Conservation (phyloP, 345 rosid genomes). For the Psidium guajava region DNA sequence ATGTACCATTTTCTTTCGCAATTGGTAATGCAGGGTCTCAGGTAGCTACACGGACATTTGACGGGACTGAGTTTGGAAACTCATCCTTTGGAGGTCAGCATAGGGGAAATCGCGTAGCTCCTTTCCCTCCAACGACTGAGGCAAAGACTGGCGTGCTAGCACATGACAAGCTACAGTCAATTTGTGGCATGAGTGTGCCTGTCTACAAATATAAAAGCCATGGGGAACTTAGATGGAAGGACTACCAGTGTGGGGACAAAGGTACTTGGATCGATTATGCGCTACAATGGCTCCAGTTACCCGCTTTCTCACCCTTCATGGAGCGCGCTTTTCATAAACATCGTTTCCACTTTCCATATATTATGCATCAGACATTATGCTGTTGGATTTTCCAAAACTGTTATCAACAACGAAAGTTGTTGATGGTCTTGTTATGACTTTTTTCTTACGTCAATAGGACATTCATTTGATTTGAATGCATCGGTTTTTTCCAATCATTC, state of each 20-base stretch:
- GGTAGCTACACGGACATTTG: conserved; percentile 55
- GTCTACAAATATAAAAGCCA: conserved; percentile 57
- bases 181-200: conserved; percentile 51
- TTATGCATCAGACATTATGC: too few species aligned
- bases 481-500: neutral
- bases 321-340: too few species aligned
- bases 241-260: conserved; percentile 91
- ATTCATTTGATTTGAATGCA: too few species aligned
- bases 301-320: too few species aligned
- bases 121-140: conserved; percentile 53
- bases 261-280: conserved; percentile 17
- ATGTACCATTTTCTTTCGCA: neutral
- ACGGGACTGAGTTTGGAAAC: conserved; percentile 52
- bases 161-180: conserved; percentile 58
- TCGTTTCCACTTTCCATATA: too few species aligned
- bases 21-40: conserved; percentile 41
- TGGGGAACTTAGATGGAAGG: conserved; percentile 92
- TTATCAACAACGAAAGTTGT: too few species aligned
- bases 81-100: conserved; percentile 53
- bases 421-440: too few species aligned
- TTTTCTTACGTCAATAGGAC: too few species aligned
- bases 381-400: too few species aligned
- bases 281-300: neutral
- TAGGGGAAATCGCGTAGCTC: conserved; percentile 67
- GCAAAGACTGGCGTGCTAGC: conserved; percentile 16